Percentiles rank a stretch among this genome's conserved stretches.
Conservation (phyloP, 202 grass and related monocot species). For the Schoenoplectus triqueter region DNA sequence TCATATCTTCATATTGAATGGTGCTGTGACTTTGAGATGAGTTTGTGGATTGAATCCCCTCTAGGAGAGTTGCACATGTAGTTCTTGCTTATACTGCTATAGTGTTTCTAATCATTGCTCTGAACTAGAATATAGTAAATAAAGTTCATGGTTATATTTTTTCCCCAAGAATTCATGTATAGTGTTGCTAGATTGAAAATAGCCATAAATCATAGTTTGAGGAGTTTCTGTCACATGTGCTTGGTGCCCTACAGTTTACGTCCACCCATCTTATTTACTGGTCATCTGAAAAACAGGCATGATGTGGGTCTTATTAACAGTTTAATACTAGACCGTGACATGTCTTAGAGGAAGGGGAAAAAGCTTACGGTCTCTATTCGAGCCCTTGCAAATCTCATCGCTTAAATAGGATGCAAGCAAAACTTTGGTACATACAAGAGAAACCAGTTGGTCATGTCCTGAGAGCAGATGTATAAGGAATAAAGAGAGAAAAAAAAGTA, state of each 20-base stretch:
- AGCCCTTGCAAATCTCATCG: background rate
- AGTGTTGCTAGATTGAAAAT: background rate
- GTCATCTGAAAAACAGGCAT: background rate
- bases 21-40: background rate
- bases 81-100: background rate
- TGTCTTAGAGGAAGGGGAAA: background rate
- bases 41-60: background rate
- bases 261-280: background rate
- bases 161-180: background rate
- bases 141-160: background rate
- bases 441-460: background rate
- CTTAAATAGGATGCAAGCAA: background rate
- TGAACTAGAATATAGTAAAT: background rate
- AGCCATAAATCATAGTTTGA: background rate
- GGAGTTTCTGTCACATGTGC: background rate
- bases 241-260: background rate
- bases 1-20: constrained; percentile 3
- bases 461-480: background rate
- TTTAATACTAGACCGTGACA: background rate
- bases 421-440: too few relatives aligned
- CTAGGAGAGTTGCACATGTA: background rate
- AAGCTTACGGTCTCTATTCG: background rate
- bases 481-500: background rate
- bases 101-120: background rate
- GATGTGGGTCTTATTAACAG: background rate